phyloP scores from a whole-genome alignment of 2,329 filamentous ascomycete species.

The Aspergillus spinulosporus region DNA sequence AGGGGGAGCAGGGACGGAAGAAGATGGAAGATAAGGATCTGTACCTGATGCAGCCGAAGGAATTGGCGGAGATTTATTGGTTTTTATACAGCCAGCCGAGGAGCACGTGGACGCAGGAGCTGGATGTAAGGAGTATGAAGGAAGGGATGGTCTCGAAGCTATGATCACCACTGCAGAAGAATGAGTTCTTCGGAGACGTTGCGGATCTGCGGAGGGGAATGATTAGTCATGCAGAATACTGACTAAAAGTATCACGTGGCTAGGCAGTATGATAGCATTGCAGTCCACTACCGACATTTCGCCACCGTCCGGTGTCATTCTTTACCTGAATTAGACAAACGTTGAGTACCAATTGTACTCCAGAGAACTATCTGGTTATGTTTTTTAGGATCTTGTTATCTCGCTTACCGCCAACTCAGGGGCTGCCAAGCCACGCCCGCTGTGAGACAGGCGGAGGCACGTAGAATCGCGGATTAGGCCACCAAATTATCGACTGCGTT shows the following conservation, averaged over 20 bases:
- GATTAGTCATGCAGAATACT: neutral
- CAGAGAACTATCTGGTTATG: too few species aligned
- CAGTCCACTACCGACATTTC: too few species aligned
- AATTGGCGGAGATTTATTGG: conserved; percentile 21
- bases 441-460: neutral
- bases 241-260: too few species aligned
- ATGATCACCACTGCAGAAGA: neutral
- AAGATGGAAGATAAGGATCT: conserved; percentile 18
- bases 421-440: neutral
- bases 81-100: conserved; percentile 20
- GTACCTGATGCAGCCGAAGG: conserved; percentile 22
- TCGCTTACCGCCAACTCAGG: neutral
- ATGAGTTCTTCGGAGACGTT: too few species aligned
- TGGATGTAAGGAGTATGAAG: conserved; percentile 20
- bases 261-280: too few species aligned
- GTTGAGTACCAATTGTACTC: neutral
- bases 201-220: neutral
- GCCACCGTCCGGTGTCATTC: too few species aligned
- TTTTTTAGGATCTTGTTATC: neutral
- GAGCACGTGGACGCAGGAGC: conserved; percentile 24
- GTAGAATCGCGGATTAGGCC: conserved; percentile 1
- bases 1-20: conserved; percentile 6
- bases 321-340: neutral
- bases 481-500: neutral
- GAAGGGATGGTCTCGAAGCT: conserved; percentile 23